Conservation (phyloP, 1,284 basidiomycete genomes). For the Abortiporus biennis region DNA sequence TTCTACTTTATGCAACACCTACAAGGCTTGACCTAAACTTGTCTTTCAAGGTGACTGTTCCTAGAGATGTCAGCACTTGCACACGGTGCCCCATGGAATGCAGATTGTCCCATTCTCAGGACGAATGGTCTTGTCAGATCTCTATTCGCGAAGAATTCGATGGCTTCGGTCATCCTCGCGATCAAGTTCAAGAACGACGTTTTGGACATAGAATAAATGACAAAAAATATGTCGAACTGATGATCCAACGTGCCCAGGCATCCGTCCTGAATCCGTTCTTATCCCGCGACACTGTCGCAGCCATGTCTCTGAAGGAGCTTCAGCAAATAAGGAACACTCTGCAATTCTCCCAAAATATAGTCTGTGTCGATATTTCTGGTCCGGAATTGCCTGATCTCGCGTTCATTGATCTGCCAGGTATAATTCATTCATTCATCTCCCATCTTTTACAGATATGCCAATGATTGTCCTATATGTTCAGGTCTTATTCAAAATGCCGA, state of each 20-base stretch:
- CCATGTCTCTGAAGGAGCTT: not conserved
- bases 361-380: conserved; percentile 38
- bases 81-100: conserved; percentile 25
- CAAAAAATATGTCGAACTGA: conserved; percentile 29
- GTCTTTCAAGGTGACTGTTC: conserved; percentile 14
- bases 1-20: conserved; percentile 4
- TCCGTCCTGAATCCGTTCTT: conserved; percentile 33
- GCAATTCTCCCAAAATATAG: conserved; percentile 35
- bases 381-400: conserved; percentile 39
- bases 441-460: not conserved
- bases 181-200: conserved; percentile 22
- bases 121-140: conserved; percentile 28
- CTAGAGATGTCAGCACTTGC: conserved; percentile 18
- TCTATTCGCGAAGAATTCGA: conserved; percentile 24
- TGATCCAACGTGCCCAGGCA: conserved; percentile 36
- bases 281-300: not conserved
- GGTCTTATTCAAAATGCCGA: conserved; percentile 52
- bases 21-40: not conserved
- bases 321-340: conserved; percentile 7
- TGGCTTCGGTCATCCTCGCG: conserved; percentile 8
- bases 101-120: conserved; percentile 15
- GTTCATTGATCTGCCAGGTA: conserved; percentile 43
- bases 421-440: not conserved
- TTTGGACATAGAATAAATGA: conserved; percentile 31
- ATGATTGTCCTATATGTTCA: no score